Evolutionary conservation across 192 early-diverging fungal genomes (phyloP).

Genomic region (Martensiomyces pterosporus): DNA sequence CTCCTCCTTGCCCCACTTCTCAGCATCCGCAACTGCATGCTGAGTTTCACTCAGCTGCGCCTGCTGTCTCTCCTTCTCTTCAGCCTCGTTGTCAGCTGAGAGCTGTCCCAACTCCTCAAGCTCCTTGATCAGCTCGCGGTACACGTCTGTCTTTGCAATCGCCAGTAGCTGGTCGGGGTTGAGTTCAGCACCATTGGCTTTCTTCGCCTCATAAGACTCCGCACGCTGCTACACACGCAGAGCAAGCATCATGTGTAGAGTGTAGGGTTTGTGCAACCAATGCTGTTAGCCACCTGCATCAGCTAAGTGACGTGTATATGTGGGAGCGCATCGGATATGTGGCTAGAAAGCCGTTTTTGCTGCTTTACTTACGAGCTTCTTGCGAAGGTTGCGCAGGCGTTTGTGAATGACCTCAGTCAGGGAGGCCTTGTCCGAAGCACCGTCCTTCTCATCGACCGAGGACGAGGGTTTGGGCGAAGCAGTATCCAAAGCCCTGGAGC

Average conservation of each 20-base stretch:
- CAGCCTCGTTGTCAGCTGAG: not conserved
- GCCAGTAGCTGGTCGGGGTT: not conserved
- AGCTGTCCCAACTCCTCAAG: not conserved
- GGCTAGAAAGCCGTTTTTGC: too few species aligned
- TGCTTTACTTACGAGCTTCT: constrained; percentile 29
- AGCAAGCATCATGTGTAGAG: too few species aligned
- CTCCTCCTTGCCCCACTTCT: not conserved
- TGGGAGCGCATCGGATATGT: too few species aligned
- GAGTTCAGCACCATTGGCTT: not conserved
- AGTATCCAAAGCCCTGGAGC: too few species aligned
- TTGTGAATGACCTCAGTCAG: constrained; percentile 6
- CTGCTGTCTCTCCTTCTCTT: not conserved
- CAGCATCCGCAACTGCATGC: too few species aligned
- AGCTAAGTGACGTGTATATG: too few species aligned
- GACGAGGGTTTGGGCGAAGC: too few species aligned
- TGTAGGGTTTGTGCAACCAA: too few species aligned
- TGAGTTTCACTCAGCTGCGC: too few species aligned
- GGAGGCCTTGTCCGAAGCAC: too few species aligned
- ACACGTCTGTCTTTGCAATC: not conserved
- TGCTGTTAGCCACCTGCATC: too few species aligned
- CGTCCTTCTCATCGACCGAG: too few species aligned
- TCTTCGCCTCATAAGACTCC: constrained; percentile 11
- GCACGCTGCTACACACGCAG: constrained; percentile 20
- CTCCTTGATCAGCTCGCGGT: not conserved
- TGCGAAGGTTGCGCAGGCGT: constrained; percentile 16